Evolutionary conservation across 129 eudicot genomes (phyloP).

Genomic region (Flaveria trinervia): DNA sequence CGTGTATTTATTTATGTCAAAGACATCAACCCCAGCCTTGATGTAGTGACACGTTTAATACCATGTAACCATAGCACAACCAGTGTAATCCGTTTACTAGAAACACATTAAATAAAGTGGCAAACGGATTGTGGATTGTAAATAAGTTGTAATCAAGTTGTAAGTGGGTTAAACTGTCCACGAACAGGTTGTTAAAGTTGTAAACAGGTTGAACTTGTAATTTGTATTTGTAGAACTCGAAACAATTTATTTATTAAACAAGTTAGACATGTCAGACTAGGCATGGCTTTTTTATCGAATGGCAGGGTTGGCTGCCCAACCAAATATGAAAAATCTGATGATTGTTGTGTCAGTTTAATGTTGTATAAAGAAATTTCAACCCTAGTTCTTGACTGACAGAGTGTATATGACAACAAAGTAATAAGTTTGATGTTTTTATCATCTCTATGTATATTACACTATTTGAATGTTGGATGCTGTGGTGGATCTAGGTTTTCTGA

Average conservation of each 20-base stretch:
- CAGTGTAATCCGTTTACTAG: not conserved
- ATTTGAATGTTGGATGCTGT: not conserved
- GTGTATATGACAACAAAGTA: not conserved
- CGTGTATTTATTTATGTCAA: not conserved
- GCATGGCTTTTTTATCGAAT: not conserved
- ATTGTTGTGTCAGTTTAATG: not conserved
- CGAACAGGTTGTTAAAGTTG: not conserved
- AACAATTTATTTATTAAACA: not conserved
- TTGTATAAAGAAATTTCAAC: not conserved
- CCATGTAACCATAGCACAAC: not conserved
- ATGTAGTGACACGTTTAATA: not conserved
- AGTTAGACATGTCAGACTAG: not conserved
- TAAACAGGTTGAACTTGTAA: not conserved
- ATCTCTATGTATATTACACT: not conserved
- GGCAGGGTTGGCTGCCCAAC: not conserved
- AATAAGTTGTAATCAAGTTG: not conserved
- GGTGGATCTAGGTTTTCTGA: not conserved
- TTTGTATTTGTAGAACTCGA: not conserved
- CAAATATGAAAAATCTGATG: not conserved
- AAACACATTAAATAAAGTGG: not conserved
- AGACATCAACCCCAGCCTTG: not conserved
- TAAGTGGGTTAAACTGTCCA: too few species aligned
- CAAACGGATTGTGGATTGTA: not conserved
- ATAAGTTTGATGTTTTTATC: constrained; percentile 3
- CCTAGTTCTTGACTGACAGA: not conserved